phyloP scores from a whole-genome alignment of 305 asterid genomes.

The Fraxinus baroniana region DNA sequence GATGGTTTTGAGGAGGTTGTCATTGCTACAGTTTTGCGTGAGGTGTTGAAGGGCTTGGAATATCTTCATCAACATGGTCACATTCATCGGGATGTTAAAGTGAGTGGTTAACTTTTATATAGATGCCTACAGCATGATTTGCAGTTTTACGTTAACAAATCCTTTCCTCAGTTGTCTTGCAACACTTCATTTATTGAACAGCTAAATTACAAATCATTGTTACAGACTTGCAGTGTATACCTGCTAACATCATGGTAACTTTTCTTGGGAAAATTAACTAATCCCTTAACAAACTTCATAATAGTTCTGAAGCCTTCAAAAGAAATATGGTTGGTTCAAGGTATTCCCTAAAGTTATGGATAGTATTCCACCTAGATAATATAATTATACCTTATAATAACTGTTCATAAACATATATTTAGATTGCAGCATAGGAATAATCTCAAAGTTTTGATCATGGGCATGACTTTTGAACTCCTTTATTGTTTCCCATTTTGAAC shows the following conservation, averaged over 20 bases:
- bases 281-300: background rate
- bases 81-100: conserved; percentile 98
- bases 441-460: background rate
- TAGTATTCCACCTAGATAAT: background rate
- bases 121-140: background rate
- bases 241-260: background rate
- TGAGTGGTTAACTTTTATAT: conserved; percentile 34
- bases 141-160: background rate
- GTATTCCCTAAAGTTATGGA: background rate
- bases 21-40: conserved; percentile 89
- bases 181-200: conserved; percentile 8
- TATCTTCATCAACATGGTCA: conserved; percentile 97
- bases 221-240: background rate
- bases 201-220: background rate
- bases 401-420: background rate
- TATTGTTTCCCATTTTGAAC: background rate
- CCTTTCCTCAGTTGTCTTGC: conserved; percentile 12
- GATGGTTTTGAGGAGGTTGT: conserved; percentile 96
- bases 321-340: background rate
- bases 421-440: background rate
- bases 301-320: background rate
- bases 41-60: conserved; percentile 85
- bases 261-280: background rate
- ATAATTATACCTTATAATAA: background rate
- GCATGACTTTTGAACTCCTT: background rate